phyloP scores from a whole-genome alignment of 2,329 filamentous ascomycete species.

The Ophiognomonia clavigignenti-juglandacearum region DNA sequence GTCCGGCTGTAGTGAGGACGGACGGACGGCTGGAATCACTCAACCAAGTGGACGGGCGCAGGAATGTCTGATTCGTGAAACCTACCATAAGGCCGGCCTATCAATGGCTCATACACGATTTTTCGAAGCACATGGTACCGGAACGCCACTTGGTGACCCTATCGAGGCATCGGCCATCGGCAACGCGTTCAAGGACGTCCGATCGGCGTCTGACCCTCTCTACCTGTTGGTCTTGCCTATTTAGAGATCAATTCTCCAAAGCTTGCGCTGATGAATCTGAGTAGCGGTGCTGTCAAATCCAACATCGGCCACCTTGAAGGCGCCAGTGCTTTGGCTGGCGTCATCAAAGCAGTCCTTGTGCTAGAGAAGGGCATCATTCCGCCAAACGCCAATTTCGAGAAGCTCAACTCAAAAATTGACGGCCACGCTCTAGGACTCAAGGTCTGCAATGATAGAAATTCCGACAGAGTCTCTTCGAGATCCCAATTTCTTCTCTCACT shows the following conservation, averaged over 20 bases:
- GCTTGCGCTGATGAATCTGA: background rate
- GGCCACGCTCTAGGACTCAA: background rate
- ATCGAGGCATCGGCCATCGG: slow-evolving; percentile 29
- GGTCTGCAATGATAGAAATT: background rate
- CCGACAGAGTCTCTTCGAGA: background rate
- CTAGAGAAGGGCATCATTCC: background rate
- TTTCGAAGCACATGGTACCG: slow-evolving; percentile 20
- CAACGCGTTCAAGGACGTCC: slow-evolving; percentile 16
- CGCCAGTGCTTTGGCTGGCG: background rate
- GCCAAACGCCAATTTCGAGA: background rate
- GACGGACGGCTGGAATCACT: slow-evolving; percentile 33
- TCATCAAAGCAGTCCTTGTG: background rate
- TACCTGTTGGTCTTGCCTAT: slow-evolving; percentile 10
- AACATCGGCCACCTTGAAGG: background rate
- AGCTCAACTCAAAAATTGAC: background rate
- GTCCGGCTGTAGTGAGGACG: slow-evolving; percentile 31
- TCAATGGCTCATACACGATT: slow-evolving; percentile 13
- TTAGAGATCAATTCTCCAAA: background rate
- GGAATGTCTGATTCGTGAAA: slow-evolving; percentile 22
- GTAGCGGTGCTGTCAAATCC: background rate
- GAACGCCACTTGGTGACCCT: slow-evolving; percentile 17
- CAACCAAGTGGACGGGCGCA: slow-evolving; percentile 29
- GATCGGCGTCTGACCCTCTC: slow-evolving; percentile 12
- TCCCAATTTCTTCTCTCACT: too few species aligned
- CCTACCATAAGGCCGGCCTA: slow-evolving; percentile 20